phyloP scores from a whole-genome alignment of 768 basidiomycete genomes.

The Fomitopsis pulvina region DNA sequence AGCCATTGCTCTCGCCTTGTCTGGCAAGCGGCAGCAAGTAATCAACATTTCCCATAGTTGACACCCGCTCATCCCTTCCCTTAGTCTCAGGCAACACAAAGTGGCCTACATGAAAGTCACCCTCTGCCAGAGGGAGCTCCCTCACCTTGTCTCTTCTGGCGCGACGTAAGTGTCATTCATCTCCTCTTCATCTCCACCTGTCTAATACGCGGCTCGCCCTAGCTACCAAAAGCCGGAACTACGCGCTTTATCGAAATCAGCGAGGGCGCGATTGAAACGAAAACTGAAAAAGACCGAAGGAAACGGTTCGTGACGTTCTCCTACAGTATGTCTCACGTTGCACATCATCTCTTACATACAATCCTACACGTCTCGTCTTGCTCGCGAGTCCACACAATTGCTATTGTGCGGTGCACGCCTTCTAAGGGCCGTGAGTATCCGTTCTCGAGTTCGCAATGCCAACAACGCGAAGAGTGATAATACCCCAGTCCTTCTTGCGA shows the following conservation, averaged over 20 bases:
- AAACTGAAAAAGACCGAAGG: slow-evolving; percentile 26
- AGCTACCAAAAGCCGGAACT: slow-evolving; percentile 53
- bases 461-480: too few relatives aligned
- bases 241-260: slow-evolving; percentile 52
- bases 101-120: slow-evolving; percentile 70
- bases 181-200: not conserved
- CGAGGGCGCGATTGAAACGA: slow-evolving; percentile 48
- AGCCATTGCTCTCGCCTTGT: slow-evolving; percentile 32
- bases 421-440: too few relatives aligned
- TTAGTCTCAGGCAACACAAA: slow-evolving; percentile 47
- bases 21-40: slow-evolving; percentile 56
- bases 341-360: too few relatives aligned
- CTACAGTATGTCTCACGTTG: too few relatives aligned
- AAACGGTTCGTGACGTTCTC: too few relatives aligned
- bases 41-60: not conserved
- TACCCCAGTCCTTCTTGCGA: too few relatives aligned
- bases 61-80: not conserved
- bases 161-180: slow-evolving; percentile 43
- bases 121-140: slow-evolving; percentile 41
- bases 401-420: too few relatives aligned
- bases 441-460: too few relatives aligned
- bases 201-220: not conserved
- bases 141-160: slow-evolving; percentile 22
- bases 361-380: too few relatives aligned
- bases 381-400: too few relatives aligned